Base-by-base conservation (phyloP, 805 yeast genomes). In the Ogataea populi-albae region DNA sequence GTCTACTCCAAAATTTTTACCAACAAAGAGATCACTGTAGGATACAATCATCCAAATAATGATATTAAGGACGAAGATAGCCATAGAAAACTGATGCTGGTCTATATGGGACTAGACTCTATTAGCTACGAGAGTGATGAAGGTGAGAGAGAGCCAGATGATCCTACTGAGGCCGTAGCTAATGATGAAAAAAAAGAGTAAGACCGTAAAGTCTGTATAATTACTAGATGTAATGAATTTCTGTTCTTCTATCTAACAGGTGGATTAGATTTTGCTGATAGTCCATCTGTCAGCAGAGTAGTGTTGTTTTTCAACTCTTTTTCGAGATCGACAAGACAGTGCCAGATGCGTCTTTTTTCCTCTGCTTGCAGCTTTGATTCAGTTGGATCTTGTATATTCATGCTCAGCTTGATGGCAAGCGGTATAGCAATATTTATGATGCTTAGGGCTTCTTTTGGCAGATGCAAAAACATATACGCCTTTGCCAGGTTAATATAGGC, bases 71-170 rank as follows among this genome's bases (percentile, higher is more conserved):
- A 59, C 35, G 44, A 55, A 22, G 62, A 58, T 15, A 44, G 55
- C 23, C 64, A 61, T 32, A 49, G 58, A 29, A 61, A 61, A 34
- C 44, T 61, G 43, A 45, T 61, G 57, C 38, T 61, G 28, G 62
- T 61, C n/a, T 61, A 61, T 39, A 59, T 58, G 61, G 66, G 66
- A 6, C 42, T 61, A 30, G 65, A 61, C 36, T 46, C 62, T 3
- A 61, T 61, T 28, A 47, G 59, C 22, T 61, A 61, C 30, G 65
- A 60, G 30, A 50, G 52, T 25, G 59, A 54, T 15, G 50, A 45
- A 17, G 59, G 53, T 12, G 46, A 39, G 23, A 31, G 22, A 11
- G 21, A 32, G 23, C 34, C 18, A 4, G 41, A 32, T 14, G 38
- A 27, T 15, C 11, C 11, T 15, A 17, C 21, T 14, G 30, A 19